These are phyloP conservation scores for Asparagopsis taxiformis DNA, from an alignment of 31 red algal genomes.

Conservation along the genomic window DNA sequence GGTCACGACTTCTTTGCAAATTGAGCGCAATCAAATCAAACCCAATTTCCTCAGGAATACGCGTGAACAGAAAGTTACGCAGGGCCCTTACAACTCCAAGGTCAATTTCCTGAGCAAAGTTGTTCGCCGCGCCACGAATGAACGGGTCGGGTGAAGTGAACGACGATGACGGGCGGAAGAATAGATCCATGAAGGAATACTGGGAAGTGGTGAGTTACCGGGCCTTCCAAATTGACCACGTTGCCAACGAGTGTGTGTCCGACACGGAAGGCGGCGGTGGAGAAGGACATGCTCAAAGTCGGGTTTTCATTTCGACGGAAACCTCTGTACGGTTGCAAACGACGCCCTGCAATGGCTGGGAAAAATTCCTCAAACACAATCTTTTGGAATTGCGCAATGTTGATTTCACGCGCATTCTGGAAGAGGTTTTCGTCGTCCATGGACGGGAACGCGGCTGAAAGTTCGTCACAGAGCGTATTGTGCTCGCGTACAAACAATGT, in stretches of 20 bases:
- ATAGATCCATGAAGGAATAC: slow-evolving; percentile 16
- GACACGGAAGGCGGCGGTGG: slow-evolving; percentile 52
- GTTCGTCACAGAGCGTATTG: slow-evolving; percentile 45
- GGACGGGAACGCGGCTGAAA: slow-evolving; percentile 8
- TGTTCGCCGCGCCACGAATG: slow-evolving; percentile 24
- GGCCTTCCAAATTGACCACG: slow-evolving; percentile 8
- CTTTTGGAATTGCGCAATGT: slow-evolving; percentile 57
- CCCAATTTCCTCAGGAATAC: slow-evolving; percentile 34
- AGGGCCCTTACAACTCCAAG: slow-evolving; percentile 28
- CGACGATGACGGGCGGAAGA: slow-evolving; percentile 19
- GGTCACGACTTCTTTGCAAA: too few species aligned
- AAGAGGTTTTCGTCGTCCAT: slow-evolving; percentile 53
- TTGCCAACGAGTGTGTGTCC: slow-evolving; percentile 57
- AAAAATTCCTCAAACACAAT: slow-evolving; percentile 65
- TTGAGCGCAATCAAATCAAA: too few species aligned
- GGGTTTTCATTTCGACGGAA: slow-evolving; percentile 37
- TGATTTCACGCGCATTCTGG: slow-evolving; percentile 53
- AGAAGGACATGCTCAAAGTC: slow-evolving; percentile 38
- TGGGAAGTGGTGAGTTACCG: neutral
- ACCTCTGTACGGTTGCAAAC: slow-evolving; percentile 35
- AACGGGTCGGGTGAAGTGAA: slow-evolving; percentile 31
- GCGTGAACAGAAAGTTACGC: slow-evolving; percentile 62
- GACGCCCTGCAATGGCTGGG: slow-evolving; percentile 37
- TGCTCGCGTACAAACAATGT: slow-evolving; percentile 73
- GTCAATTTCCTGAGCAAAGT: slow-evolving; percentile 55